Evolutionary conservation across 345 rosid genomes (phyloP), one percentile per base, ranked within the genome.

Genomic region (Salix purpurea): DNA sequence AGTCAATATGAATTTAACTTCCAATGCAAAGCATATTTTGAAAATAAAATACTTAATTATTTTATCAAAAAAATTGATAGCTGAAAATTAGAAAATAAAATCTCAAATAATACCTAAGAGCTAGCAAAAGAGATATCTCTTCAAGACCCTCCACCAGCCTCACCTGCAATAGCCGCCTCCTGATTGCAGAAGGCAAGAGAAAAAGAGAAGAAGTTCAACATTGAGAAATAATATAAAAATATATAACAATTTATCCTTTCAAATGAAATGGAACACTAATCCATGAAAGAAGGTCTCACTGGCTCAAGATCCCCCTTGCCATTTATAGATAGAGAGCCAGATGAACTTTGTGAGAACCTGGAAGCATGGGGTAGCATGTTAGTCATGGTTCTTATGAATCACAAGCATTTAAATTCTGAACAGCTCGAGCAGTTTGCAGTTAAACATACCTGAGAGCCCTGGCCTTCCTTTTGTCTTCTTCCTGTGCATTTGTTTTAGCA

Each of bases 391-490:
- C 56, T 30, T 40, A 40, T 2, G 14, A 40, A 40, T 40, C 46
- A 40, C 48, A 67, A 40, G 30, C 52, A 75, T 36, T 67, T 16
- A 24, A 7, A 66, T 34, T 30, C 52, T 14, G 56, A 71, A 65
- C 67, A 1, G 44, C 34, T 2, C 26, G 10, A 30, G 28, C 26
- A 34, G 36, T 18, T 24, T 15, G 11, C 32, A 61, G 66, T 2
- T 39, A 70, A 18, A 74, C 60, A 50, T 71, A 93, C 99, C 97
- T 92, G 37, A 88, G 52, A 2, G 97, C 93, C 87, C 94, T 89
- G 37, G 93, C 97, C 82, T 93, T 89, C 78, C 90, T 90, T 70
- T 90, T 95, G 40, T 91, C 97, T 72, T 91, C 97, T 74, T 89
- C 97, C 79, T 81, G 80, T 0, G 88, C 50, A 84, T 90, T 93